Evolutionary conservation across 176 grass and related monocot genomes (phyloP).

Genomic region (Ensete ventricosum): DNA sequence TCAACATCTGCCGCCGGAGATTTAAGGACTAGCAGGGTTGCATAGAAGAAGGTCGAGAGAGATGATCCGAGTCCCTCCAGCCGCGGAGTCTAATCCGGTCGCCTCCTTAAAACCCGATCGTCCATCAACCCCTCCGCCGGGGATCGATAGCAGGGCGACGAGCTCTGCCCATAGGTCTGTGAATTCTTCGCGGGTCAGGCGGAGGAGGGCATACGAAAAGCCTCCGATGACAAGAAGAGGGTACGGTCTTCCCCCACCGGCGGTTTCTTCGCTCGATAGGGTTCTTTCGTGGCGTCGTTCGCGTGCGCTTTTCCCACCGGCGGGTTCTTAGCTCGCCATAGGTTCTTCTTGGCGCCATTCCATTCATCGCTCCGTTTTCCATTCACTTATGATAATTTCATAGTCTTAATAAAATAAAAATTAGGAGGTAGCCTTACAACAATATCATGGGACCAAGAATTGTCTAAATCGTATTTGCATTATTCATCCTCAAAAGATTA

Average conservation of each 20-base stretch:
- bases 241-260: constrained; percentile 3
- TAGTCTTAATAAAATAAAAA: no score
- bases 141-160: not conserved
- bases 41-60: not conserved
- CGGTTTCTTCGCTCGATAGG: not conserved
- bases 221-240: constrained; percentile 79
- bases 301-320: not conserved
- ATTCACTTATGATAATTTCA: no score
- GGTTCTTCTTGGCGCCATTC: not conserved
- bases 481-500: no score
- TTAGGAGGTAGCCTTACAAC: no score
- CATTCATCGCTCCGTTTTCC: not conserved
- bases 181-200: not conserved
- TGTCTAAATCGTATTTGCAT: not conserved
- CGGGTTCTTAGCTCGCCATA: not conserved
- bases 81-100: constrained; percentile 67
- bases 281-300: not conserved
- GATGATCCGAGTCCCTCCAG: constrained; percentile 38
- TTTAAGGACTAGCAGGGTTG: not conserved
- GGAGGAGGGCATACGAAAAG: constrained; percentile 39
- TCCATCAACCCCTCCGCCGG: not conserved
- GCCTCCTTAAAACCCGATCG: constrained; percentile 43
- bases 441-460: no score
- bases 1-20: not conserved
- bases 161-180: not conserved